Base-by-base conservation (phyloP, 768 basidiomycete genomes). In the Candolleomyces aberdarensis region DNA sequence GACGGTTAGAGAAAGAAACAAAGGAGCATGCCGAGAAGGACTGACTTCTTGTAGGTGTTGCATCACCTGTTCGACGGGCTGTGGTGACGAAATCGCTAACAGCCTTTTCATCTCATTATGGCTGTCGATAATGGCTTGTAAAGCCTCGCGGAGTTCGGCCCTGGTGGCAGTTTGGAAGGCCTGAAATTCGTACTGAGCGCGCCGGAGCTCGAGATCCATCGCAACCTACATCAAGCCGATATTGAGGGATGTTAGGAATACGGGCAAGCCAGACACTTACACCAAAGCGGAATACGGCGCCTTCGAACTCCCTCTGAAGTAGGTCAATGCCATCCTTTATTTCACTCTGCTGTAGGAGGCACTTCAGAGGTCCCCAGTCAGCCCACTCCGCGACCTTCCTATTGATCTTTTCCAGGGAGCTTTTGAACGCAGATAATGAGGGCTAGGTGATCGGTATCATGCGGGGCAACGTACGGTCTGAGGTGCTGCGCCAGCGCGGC, bases 251-350 rank as follows among this genome's bases (percentile, higher is more conserved):
- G 29, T 61, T 62, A 64, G 50, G 68, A 62, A 65, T 63, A 51
- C 32, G 39, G 31, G 55, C 15, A 5, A 19, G 40, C 13, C 3
- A 22, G 14, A 9, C 9, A 69, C 71, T 55, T 59, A 79, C 78
- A 41, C 70, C 70, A 64, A 78, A 78, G 58, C 71, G 73, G 60
- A 71, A 70, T 57, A 74, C 70, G 29, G 71, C 72, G 32, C 62
- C 65, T 49, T 77, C 73, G n/a, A 81, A 72, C 48, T 78, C 72
- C 29, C 67, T 71, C 59, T 78, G 66, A 32, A 79, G 67, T 43
- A 70, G 65, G 53, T 76, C 74, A 46, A 81, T 73, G 1, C 75
- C 78, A 39, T 76, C 69, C 59, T 73, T 74, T n/a, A 81, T 77
- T 53, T 78, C 78, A 20, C 68, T 59, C 63, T 75, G 77, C 46